A percentile compares a stretch with the other conserved stretches of the same genome.
phyloP scores from a whole-genome alignment of 2,329 filamentous ascomycete species.

The Pyricularia pennisetigena region DNA sequence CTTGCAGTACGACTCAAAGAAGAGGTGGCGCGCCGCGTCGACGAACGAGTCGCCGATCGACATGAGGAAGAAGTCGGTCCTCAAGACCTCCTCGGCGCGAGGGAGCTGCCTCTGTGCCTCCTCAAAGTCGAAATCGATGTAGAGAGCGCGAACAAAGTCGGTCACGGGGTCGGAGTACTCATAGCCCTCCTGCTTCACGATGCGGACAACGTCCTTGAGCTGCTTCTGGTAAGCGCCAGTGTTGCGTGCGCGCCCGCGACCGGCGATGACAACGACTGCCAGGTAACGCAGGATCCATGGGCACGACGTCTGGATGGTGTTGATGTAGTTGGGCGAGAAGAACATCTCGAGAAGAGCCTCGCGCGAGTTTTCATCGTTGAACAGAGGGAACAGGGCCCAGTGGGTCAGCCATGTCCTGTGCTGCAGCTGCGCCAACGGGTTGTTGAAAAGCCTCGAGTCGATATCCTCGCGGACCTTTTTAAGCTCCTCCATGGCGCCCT shows the following conservation, averaged over 20 bases:
- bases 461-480: constrained; percentile 86
- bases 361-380: constrained; percentile 89
- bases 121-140: constrained; percentile 94
- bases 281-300: constrained; percentile 96
- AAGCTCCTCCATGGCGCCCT: constrained; percentile 81
- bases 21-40: constrained; percentile 87
- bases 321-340: constrained; percentile 96
- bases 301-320: constrained; percentile 97
- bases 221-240: constrained; percentile 91
- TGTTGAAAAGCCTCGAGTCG: constrained; percentile 91
- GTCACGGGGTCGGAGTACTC: constrained; percentile 96
- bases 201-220: constrained; percentile 91
- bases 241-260: constrained; percentile 73
- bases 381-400: constrained; percentile 98
- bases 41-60: constrained; percentile 81
- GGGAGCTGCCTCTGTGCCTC: constrained; percentile 84
- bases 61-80: constrained; percentile 90
- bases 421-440: constrained; percentile 87
- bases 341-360: constrained; percentile 91
- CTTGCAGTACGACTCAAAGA: constrained; percentile 99
- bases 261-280: constrained; percentile 88
- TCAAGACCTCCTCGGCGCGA: constrained; percentile 83
- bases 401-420: constrained; percentile 96
- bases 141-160: constrained; percentile 91
- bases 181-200: constrained; percentile 94